These are phyloP conservation scores for Geranium rotundifolium DNA, from an alignment of 345 rosid genomes.

Conservation along the genomic window DNA sequence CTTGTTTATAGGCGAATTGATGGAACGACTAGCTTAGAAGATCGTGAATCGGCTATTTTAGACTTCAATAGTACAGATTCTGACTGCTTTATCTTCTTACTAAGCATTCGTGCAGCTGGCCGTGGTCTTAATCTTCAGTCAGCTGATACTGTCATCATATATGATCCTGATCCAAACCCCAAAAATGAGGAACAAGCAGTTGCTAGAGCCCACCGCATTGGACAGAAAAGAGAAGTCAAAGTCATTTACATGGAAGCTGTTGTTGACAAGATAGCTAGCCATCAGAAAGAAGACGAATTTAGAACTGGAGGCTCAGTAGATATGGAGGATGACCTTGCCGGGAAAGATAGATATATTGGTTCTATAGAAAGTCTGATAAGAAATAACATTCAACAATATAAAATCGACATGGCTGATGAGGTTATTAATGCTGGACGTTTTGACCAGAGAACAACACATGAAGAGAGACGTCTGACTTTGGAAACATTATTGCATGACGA, in stretches of 20 bases:
- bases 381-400: constrained; percentile 97
- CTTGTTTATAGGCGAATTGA: constrained; percentile 91
- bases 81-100: constrained; percentile 91
- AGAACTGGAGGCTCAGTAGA: constrained; percentile 79
- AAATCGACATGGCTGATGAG: constrained; percentile 99
- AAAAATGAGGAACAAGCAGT: constrained; percentile 99
- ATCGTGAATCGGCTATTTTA: constrained; percentile 97
- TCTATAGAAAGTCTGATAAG: constrained; percentile 98
- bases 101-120: constrained; percentile 98
- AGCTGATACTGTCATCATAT: constrained; percentile 96
- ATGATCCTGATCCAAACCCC: constrained; percentile 99
- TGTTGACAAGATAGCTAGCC: constrained; percentile 80
- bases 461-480: constrained; percentile 94
- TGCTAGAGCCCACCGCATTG: constrained; percentile 99
- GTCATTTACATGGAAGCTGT: constrained; percentile 99
- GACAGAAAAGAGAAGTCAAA: constrained; percentile 94
- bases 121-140: constrained; percentile 99
- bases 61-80: constrained; percentile 80
- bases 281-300: constrained; percentile 88
- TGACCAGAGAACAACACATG: constrained; percentile 99
- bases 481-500: constrained; percentile 97
- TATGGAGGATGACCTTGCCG: constrained; percentile 93
- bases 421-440: constrained; percentile 99
- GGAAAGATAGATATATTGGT: constrained; percentile 94
- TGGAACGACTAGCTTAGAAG: constrained; percentile 98